Evolutionary conservation across 768 basidiomycete species (phyloP).

Genomic region (Suillus decipiens): DNA sequence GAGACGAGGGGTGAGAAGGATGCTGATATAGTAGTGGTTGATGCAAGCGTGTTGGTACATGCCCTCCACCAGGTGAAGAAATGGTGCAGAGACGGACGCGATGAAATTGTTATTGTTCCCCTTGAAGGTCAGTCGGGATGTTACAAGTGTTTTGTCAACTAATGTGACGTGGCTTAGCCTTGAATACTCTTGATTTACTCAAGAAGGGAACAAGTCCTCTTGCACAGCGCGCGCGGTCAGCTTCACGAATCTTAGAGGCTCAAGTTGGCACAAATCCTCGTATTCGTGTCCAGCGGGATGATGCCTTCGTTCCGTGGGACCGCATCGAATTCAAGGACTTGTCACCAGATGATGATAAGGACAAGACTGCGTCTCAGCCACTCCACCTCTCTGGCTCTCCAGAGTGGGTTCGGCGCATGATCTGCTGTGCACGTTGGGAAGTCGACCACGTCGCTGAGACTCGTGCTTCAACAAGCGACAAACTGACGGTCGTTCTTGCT

Average conservation of each 20-base stretch:
- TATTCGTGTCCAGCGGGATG: slow-evolving; percentile 79
- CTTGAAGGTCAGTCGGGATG: slow-evolving; percentile 69
- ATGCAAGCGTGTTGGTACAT: slow-evolving; percentile 81
- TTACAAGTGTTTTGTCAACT: slow-evolving; percentile 10
- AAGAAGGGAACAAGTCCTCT: slow-evolving; percentile 85
- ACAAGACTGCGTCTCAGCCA: slow-evolving; percentile 26
- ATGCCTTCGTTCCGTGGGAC: slow-evolving; percentile 85
- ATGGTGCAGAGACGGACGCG: slow-evolving; percentile 75
- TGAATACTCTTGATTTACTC: slow-evolving; percentile 88
- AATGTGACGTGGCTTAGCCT: slow-evolving; percentile 46
- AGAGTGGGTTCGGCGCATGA: slow-evolving; percentile 83
- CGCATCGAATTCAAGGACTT: slow-evolving; percentile 55
- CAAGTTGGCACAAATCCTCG: slow-evolving; percentile 83
- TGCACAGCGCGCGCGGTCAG: slow-evolving; percentile 81
- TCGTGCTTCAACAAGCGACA: slow-evolving; percentile 20
- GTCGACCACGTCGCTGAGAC: slow-evolving; percentile 49
- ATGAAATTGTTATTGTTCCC: slow-evolving; percentile 81
- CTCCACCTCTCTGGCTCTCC: slow-evolving; percentile 48
- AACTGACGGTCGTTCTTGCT: slow-evolving; percentile 63
- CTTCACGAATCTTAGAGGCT: slow-evolving; percentile 86
- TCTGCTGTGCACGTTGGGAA: slow-evolving; percentile 83
- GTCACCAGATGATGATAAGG: slow-evolving; percentile 23
- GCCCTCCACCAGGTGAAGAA: slow-evolving; percentile 77
- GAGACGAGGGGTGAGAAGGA: slow-evolving; percentile 48
- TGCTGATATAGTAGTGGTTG: slow-evolving; percentile 75